phyloP scores from a whole-genome alignment of 2,329 filamentous ascomycete genomes.

The Huntiella savannae region DNA sequence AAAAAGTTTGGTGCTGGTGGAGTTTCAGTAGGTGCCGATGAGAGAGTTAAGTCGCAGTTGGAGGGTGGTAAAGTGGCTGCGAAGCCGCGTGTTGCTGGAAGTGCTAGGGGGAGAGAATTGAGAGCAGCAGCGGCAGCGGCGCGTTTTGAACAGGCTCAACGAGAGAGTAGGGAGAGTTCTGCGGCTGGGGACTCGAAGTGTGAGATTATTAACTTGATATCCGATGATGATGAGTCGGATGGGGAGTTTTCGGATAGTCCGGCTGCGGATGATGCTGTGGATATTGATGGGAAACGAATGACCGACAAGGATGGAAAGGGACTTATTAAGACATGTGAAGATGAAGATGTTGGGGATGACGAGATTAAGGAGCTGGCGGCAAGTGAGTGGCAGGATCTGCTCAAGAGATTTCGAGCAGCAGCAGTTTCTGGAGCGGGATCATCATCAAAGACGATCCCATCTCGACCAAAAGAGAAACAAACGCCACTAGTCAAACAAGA shows the following conservation, averaged over 20 bases:
- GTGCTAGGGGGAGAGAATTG: conserved; percentile 54
- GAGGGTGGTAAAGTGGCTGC: conserved; percentile 43
- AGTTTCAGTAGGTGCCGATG: conserved; percentile 48
- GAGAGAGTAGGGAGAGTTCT: conserved; percentile 16
- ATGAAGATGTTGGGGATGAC: conserved; percentile 39
- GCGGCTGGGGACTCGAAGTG: conserved; percentile 19
- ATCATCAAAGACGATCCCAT: background rate
- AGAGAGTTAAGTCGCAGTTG: conserved; percentile 41
- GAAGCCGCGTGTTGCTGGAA: conserved; percentile 56
- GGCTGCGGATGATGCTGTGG: conserved; percentile 33
- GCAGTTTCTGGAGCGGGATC: background rate
- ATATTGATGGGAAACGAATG: conserved; percentile 44
- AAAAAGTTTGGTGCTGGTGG: conserved; percentile 63
- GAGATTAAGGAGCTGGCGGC: conserved; percentile 22
- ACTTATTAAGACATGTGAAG: conserved; percentile 55
- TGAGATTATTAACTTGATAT: conserved; percentile 22
- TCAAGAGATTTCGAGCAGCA: conserved; percentile 5
- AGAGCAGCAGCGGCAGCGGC: conserved; percentile 60
- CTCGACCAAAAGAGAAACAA: background rate
- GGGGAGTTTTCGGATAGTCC: conserved; percentile 12
- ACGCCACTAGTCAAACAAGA: background rate
- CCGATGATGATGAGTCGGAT: conserved; percentile 15
- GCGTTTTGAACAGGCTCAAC: conserved; percentile 35
- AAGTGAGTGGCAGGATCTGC: conserved; percentile 47
- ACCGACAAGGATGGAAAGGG: conserved; percentile 46